These are phyloP conservation scores for Microstroma glucosiphilum DNA, from an alignment of 1,284 basidiomycete species.

Conservation along the genomic window DNA sequence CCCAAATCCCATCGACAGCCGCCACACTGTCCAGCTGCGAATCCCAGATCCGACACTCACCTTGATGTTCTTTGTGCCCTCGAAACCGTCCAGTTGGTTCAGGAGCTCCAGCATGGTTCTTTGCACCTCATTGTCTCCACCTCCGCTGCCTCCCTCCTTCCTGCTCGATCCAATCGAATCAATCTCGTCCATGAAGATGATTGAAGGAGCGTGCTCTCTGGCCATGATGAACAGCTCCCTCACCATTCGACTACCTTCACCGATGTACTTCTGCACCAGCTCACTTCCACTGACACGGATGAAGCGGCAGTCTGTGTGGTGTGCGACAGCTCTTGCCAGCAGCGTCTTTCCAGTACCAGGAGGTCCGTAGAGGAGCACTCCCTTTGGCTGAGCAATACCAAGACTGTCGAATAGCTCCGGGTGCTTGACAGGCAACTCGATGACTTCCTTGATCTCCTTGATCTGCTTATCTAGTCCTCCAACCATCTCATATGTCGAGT, in stretches of 20 bases:
- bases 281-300: conserved; percentile 93
- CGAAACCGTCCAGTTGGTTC: conserved; percentile 96
- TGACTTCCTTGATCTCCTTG: conserved; percentile 99
- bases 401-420: conserved; percentile 93
- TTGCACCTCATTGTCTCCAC: conserved; percentile 94
- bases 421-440: conserved; percentile 95
- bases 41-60: conserved; percentile 51
- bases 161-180: conserved; percentile 93
- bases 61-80: conserved; percentile 97
- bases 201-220: conserved; percentile 93
- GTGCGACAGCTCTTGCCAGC: conserved; percentile 53
- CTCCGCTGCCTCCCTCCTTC: conserved; percentile 65
- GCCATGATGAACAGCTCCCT: conserved; percentile 99
- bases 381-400: conserved; percentile 92
- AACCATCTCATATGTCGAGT: conserved; percentile 99
- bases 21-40: background rate
- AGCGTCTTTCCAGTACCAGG: conserved; percentile 50
- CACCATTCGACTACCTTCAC: conserved; percentile 69
- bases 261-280: conserved; percentile 97
- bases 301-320: conserved; percentile 97
- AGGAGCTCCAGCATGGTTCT: conserved; percentile 94
- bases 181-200: conserved; percentile 99
- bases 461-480: conserved; percentile 96
- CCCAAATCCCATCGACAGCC: no score
- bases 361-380: conserved; percentile 49